Evolutionary conservation across 2,329 filamentous ascomycete species (phyloP), one percentile per base, ranked within the genome.

Genomic region (Teratosphaeria epicoccoides): DNA sequence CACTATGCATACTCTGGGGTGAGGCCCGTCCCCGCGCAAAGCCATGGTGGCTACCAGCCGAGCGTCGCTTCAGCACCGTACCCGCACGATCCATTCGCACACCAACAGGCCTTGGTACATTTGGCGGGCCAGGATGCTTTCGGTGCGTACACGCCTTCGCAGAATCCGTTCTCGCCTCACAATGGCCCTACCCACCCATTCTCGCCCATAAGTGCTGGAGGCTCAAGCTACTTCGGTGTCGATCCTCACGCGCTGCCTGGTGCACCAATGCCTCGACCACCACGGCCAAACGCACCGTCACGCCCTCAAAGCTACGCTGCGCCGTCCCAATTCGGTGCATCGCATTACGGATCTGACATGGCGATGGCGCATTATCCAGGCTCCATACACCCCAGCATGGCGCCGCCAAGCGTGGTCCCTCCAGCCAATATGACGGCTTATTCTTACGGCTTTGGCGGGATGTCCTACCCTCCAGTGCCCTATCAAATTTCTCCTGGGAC

Each of bases 101-200:
- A 24, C 55, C 60, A 59, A 25, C 60, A 62, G 49, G 61, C 60
- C 12, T 50, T 66, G 43, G 61, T 64, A 1, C 56, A 58, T 28
- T 58, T 61, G 51, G 58, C 49, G 22, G 52, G 56, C 49, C 61
- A 67, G 29, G 67, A 73, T 52, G 61, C 66, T 5, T 71, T 71
- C 52, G 44, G 40, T 20, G 66, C 60, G 20, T 72, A 69, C 51
- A 61, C 63, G 20, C 52, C 59, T 14, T 24, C 24, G 28, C 52
- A 57, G 20, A 72, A 71, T 52, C 71, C 71, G 1, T 73, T 73
- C 54, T 59, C 67, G 10, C 57, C 66, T 10, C 65, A 59, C 14
- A 63, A 29, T 17, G 55, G 52, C 24, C 50, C 52, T 14, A 43
- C 52, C 17, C 63, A 65, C 33, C 63, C 65, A 4, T 66, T 65